phyloP scores from a whole-genome alignment of 2,329 filamentous ascomycete species.

The Aspergillus sp. region DNA sequence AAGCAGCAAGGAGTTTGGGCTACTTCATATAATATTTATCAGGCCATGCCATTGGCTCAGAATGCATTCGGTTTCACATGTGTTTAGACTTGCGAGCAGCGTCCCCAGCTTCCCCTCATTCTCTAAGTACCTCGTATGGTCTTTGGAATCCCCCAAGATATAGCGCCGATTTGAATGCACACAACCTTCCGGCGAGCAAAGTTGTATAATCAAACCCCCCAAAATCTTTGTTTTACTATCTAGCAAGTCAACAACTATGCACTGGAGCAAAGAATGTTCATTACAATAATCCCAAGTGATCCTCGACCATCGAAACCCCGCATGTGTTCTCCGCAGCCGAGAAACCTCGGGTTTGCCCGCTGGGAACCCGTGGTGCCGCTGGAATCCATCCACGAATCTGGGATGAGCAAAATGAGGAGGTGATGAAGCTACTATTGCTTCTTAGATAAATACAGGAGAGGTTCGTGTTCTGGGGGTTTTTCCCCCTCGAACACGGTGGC shows the following conservation, averaged over 20 bases:
- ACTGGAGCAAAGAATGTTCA: not conserved
- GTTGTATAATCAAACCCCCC: not conserved
- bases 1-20: slow-evolving; percentile 6
- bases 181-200: not conserved
- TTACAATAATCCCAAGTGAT: not conserved
- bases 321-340: slow-evolving; percentile 17
- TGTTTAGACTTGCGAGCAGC: not conserved
- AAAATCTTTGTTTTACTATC: not conserved
- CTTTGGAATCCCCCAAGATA: not conserved
- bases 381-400: not conserved
- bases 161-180: not conserved
- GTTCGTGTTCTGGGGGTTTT: not conserved
- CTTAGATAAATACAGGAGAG: not conserved
- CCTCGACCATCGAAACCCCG: slow-evolving; percentile 7
- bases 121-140: too few species aligned
- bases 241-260: not conserved
- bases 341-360: slow-evolving; percentile 14
- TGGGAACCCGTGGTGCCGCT: slow-evolving; percentile 11
- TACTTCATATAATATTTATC: not conserved
- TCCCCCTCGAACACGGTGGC: not conserved
- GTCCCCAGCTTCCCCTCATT: not conserved
- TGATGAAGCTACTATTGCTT: not conserved
- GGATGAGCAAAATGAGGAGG: not conserved
- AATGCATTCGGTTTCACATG: slow-evolving; percentile 5
- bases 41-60: not conserved